These are phyloP conservation scores for Hordeum marinum DNA, from an alignment of 176 grass and related monocot species.

Conservation along the genomic window DNA sequence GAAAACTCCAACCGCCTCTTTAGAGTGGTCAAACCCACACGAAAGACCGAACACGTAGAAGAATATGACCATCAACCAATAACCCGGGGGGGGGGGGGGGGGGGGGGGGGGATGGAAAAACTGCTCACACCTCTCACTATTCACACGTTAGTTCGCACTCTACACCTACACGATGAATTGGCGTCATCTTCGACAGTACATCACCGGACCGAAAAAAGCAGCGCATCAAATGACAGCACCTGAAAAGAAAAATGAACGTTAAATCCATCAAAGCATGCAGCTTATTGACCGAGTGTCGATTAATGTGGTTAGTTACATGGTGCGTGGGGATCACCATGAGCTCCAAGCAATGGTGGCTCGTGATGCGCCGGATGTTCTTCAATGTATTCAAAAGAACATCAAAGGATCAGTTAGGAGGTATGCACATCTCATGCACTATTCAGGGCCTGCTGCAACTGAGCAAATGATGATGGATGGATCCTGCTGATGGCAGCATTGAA, in stretches of 20 bases:
- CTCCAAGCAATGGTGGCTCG: conserved; percentile 10
- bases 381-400: background rate
- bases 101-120: background rate
- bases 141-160: conserved; percentile 17
- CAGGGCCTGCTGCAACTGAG: conserved; percentile 86
- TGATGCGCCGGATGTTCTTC: background rate
- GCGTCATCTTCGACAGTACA: background rate
- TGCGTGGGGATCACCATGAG: conserved; percentile 11
- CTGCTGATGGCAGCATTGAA: conserved; percentile 90
- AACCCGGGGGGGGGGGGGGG: background rate
- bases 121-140: conserved; percentile 3
- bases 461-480: conserved; percentile 91
- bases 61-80: background rate
- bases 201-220: background rate
- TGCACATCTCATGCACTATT: conserved; percentile 69
- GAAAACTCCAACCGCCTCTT: background rate
- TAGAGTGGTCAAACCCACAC: background rate
- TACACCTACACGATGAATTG: conserved; percentile 13
- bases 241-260: conserved; percentile 26
- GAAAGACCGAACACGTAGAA: background rate
- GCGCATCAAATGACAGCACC: conserved; percentile 24
- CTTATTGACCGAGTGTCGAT: background rate
- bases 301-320: conserved; percentile 19
- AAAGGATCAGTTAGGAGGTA: conserved; percentile 39
- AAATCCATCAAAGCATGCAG: background rate